Evolutionary conservation across 176 grass and related monocot species (phyloP), one percentile per base, ranked within the genome.

Genomic region (Avena eriantha): DNA sequence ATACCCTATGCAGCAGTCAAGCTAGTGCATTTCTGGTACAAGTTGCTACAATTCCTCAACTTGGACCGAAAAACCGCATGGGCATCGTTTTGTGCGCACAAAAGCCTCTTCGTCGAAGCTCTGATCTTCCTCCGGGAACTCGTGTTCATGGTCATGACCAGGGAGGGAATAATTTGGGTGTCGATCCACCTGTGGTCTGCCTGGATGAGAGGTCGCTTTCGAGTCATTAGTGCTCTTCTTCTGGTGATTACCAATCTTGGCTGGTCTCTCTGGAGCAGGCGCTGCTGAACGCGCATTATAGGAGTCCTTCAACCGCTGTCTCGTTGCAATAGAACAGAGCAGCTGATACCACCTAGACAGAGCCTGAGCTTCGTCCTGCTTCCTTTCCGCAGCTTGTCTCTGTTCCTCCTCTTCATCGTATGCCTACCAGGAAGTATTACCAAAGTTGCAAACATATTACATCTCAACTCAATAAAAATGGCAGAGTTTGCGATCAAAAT

Each of bases 331-430:
- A 36, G 97, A 98, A 73, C 86, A 91, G 19, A 98, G 92, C 10
- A 98, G 85, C 77, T 96, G 94, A 91, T 93, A 96, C 97, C 94
- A 98, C 71, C 93, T 94, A 12, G 88, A 88, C 1, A 98, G 93
- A 87, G 90, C 97, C 55, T 94, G 94, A 65, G 71, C 86, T 84
- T 91, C 92, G 7, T 91, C 87, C 34, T 86, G 88, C 85, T 90
- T 91, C 77, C 70, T 94, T 80, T 96, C 92, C 22, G 64, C 80
- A 10, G 53, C 80, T 69, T 83, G 80, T 92, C 94, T 90, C 55
- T 64, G 87, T 57, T 94, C 92, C 78, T 96, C 90, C 84, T 85
- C 90, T 88, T 99, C 94, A 63, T 73, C 87, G 47, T 91, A 99
- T 85, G 90, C 94, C 97, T 96, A 64, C 31, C 58, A 73, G 54